Conservation (phyloP, 106 monocot species). For the Chionographis japonica region DNA sequence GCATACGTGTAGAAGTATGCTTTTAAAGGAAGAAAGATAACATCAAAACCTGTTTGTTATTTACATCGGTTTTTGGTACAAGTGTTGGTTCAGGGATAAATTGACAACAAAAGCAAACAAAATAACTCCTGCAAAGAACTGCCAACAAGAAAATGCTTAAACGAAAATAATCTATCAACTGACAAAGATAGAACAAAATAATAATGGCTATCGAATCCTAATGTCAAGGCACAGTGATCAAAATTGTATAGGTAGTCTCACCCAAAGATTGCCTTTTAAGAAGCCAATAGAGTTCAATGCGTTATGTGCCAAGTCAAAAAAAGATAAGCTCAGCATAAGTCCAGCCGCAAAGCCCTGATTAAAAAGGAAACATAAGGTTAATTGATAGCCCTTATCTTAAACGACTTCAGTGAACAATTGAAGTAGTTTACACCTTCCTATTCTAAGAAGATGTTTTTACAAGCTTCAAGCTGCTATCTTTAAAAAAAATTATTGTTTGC, state of each 20-base stretch:
- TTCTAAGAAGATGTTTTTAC: too few species aligned
- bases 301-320: conserved; percentile 96
- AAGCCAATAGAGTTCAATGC: conserved; percentile 94
- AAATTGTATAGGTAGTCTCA: conserved; percentile 19
- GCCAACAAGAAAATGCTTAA: conserved; percentile 9
- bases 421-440: too few species aligned
- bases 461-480: too few species aligned
- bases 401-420: too few species aligned
- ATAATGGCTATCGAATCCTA: neutral
- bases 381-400: neutral
- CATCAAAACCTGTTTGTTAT: conserved; percentile 32
- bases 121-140: conserved; percentile 93
- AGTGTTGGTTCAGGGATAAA: conserved; percentile 84
- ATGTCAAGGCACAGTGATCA: neutral
- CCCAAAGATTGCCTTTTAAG: conserved; percentile 96
- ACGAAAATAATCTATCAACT: neutral
- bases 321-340: conserved; percentile 98
- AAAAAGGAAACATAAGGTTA: conserved; percentile 7
- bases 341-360: conserved; percentile 97
- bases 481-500: too few species aligned
- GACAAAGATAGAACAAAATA: neutral
- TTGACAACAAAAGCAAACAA: conserved; percentile 72
- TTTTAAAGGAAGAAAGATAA: neutral
- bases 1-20: too few species aligned
- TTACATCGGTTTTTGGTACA: conserved; percentile 23